Conservation (phyloP, 2,329 filamentous ascomycete genomes). For the Aureobasidium sp. region DNA sequence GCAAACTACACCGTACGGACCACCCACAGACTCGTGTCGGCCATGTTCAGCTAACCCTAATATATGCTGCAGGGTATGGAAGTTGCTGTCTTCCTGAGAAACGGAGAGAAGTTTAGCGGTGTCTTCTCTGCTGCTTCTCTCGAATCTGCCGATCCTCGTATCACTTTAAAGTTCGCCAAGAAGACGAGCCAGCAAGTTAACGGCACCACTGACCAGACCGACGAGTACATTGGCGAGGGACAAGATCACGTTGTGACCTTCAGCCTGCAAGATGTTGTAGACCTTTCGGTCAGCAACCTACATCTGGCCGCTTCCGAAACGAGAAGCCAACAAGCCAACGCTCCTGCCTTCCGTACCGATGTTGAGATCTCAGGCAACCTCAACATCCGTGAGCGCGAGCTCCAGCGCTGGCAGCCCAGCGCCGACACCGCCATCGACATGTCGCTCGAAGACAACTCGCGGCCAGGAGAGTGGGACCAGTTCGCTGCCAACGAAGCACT, state of each 20-base stretch:
- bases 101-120: slow-evolving; percentile 52
- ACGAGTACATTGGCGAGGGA: slow-evolving; percentile 39
- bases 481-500: slow-evolving; percentile 82
- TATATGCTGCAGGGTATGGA: slow-evolving; percentile 40
- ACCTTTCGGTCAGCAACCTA: slow-evolving; percentile 47
- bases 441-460: slow-evolving; percentile 53
- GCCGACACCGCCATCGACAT: slow-evolving; percentile 50
- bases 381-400: slow-evolving; percentile 55
- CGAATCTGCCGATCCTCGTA: slow-evolving; percentile 42
- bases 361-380: slow-evolving; percentile 69
- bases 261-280: slow-evolving; percentile 51
- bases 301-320: slow-evolving; percentile 41
- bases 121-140: slow-evolving; percentile 50
- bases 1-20: slow-evolving; percentile 49
- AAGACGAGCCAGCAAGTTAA: slow-evolving; percentile 39
- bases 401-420: slow-evolving; percentile 75
- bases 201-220: slow-evolving; percentile 32
- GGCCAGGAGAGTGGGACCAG: slow-evolving; percentile 66
- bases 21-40: background rate
- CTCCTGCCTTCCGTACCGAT: slow-evolving; percentile 72
- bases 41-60: background rate
- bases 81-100: slow-evolving; percentile 48
- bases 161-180: slow-evolving; percentile 59
- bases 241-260: slow-evolving; percentile 49
- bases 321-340: slow-evolving; percentile 51